phyloP scores from a whole-genome alignment of 2,329 filamentous ascomycete species.

The Penicillium corylophilum region DNA sequence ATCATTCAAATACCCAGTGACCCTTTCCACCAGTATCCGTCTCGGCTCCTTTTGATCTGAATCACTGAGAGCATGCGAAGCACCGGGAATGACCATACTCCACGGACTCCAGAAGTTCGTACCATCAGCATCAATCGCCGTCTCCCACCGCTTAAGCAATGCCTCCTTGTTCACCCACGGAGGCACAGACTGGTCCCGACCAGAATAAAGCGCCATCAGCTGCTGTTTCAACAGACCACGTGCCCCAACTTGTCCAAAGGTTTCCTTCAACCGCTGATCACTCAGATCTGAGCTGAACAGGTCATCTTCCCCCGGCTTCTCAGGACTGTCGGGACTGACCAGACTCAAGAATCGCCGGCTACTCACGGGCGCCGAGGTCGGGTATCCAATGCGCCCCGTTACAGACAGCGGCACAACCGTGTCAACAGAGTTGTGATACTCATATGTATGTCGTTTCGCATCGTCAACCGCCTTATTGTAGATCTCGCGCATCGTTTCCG shows the following conservation, averaged over 20 bases:
- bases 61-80: slow-evolving; percentile 32
- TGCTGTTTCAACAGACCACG: slow-evolving; percentile 37
- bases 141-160: slow-evolving; percentile 42
- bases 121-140: slow-evolving; percentile 34
- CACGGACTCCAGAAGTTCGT: slow-evolving; percentile 45
- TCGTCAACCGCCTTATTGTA: slow-evolving; percentile 24
- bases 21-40: slow-evolving; percentile 51
- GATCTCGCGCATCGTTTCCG: slow-evolving; percentile 22
- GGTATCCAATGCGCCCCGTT: slow-evolving; percentile 30
- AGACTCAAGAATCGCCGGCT: slow-evolving; percentile 60
- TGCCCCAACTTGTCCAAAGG: slow-evolving; percentile 57
- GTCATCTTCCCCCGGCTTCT: slow-evolving; percentile 70
- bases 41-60: slow-evolving; percentile 41
- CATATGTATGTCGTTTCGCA: slow-evolving; percentile 18
- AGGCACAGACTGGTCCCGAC: slow-evolving; percentile 46
- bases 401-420: slow-evolving; percentile 31
- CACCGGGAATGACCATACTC: slow-evolving; percentile 49
- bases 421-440: slow-evolving; percentile 24
- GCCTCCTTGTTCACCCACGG: slow-evolving; percentile 45
- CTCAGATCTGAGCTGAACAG: slow-evolving; percentile 75
- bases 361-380: slow-evolving; percentile 45
- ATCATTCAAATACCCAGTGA: slow-evolving; percentile 51
- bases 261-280: slow-evolving; percentile 56
- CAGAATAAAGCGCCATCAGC: slow-evolving; percentile 46
- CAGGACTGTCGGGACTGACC: slow-evolving; percentile 50